Conservation (phyloP, 805 yeast species). For the Candida quercuum region DNA sequence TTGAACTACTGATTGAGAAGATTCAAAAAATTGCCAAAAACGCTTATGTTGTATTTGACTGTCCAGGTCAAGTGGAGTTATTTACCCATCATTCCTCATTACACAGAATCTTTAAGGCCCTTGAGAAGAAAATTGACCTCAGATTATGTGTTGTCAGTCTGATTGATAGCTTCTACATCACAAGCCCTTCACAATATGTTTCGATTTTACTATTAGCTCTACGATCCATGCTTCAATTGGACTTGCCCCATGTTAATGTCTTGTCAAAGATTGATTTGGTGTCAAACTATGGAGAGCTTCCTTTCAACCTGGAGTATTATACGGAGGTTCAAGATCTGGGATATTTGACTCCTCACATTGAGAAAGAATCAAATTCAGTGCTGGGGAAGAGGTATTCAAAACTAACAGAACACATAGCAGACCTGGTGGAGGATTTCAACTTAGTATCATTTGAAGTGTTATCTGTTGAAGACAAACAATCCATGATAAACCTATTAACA, state of each 20-base stretch:
- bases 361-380: slow-evolving; percentile 64
- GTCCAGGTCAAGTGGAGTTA: slow-evolving; percentile 95
- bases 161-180: slow-evolving; percentile 75
- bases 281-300: slow-evolving; percentile 70
- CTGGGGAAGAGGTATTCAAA: slow-evolving; percentile 57
- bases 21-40: slow-evolving; percentile 51
- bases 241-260: slow-evolving; percentile 89
- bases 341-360: slow-evolving; percentile 60
- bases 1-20: slow-evolving; percentile 53
- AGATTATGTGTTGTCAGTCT: slow-evolving; percentile 82
- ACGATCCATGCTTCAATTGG: slow-evolving; percentile 89
- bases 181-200: slow-evolving; percentile 85
- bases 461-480: slow-evolving; percentile 84
- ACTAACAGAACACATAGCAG: slow-evolving; percentile 74
- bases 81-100: slow-evolving; percentile 86
- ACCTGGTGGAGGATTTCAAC: slow-evolving; percentile 80
- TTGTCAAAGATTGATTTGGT: slow-evolving; percentile 86
- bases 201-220: slow-evolving; percentile 75
- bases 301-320: slow-evolving; percentile 79
- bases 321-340: slow-evolving; percentile 87
- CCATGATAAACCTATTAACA: slow-evolving; percentile 80
- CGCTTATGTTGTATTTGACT: slow-evolving; percentile 74
- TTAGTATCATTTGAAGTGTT: slow-evolving; percentile 85
- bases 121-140: slow-evolving; percentile 61
- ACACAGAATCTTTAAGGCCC: slow-evolving; percentile 54